Evolutionary conservation across 2,329 filamentous ascomycete species (phyloP).

Genomic region (Talaromyces atroroseus): DNA sequence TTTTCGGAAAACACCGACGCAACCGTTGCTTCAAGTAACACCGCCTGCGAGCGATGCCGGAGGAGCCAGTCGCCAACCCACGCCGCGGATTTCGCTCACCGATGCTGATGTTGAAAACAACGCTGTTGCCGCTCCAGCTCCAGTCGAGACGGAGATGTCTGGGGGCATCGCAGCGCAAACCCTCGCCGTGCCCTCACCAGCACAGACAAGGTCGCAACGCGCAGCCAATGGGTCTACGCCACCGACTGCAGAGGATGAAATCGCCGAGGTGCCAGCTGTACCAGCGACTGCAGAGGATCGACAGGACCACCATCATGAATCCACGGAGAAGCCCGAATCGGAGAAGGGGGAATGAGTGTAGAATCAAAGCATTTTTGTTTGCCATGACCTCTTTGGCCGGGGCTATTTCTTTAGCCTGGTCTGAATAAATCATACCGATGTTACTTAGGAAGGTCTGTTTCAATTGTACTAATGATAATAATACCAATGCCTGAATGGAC

Average conservation of each 20-base stretch:
- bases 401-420: no score
- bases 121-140: background rate
- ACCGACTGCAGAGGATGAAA: constrained; percentile 3
- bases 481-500: background rate
- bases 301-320: background rate
- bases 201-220: background rate
- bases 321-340: background rate
- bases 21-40: constrained; percentile 12
- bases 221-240: no score
- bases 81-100: constrained; percentile 1
- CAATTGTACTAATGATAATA: background rate
- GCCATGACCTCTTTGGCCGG: background rate
- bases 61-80: constrained; percentile 3
- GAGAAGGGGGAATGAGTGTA: background rate
- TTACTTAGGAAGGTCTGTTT: background rate
- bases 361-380: background rate
- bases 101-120: background rate
- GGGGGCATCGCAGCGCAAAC: background rate
- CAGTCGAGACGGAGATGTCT: background rate
- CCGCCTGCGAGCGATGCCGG: constrained; percentile 2
- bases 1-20: background rate
- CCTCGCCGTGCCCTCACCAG: background rate
- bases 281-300: background rate
- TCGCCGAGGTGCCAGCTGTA: background rate
- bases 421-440: background rate